phyloP scores from a whole-genome alignment of 495 filamentous ascomycete species.

The Xylaria intraflava region DNA sequence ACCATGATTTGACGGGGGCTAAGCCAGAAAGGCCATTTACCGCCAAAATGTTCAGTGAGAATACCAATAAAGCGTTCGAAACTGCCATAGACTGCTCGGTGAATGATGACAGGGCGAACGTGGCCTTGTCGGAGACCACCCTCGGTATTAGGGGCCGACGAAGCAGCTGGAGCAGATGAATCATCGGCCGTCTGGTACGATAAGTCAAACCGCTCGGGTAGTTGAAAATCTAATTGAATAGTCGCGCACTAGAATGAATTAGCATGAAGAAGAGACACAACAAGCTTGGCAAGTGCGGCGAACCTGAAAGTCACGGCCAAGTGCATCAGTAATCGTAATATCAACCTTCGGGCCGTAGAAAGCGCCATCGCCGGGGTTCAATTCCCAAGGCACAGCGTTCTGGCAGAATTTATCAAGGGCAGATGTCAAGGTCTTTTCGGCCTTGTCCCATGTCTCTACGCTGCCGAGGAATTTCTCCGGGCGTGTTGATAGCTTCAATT shows the following conservation, averaged over 20 bases:
- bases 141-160: slow-evolving; percentile 23
- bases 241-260: slow-evolving; percentile 72
- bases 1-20: slow-evolving; percentile 87
- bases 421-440: slow-evolving; percentile 68
- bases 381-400: slow-evolving; percentile 62
- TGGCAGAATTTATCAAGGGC: slow-evolving; percentile 71
- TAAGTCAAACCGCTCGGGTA: slow-evolving; percentile 75
- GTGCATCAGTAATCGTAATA: slow-evolving; percentile 79
- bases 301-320: slow-evolving; percentile 28
- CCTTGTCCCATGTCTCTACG: slow-evolving; percentile 79
- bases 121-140: slow-evolving; percentile 5
- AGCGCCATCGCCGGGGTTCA: slow-evolving; percentile 90
- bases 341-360: slow-evolving; percentile 96
- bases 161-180: slow-evolving; percentile 33
- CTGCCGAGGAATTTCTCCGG: slow-evolving; percentile 89
- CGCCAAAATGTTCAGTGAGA: slow-evolving; percentile 87
- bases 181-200: slow-evolving; percentile 71
- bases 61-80: slow-evolving; percentile 96
- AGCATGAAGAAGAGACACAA: background rate
- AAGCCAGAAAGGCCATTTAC: slow-evolving; percentile 98
- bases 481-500: slow-evolving; percentile 88
- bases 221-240: slow-evolving; percentile 95
- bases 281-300: slow-evolving; percentile 5
- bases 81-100: slow-evolving; percentile 87
- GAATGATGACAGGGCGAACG: slow-evolving; percentile 92